phyloP scores from a whole-genome alignment of 148 eudicot species.

The Camellia granthamiana region DNA sequence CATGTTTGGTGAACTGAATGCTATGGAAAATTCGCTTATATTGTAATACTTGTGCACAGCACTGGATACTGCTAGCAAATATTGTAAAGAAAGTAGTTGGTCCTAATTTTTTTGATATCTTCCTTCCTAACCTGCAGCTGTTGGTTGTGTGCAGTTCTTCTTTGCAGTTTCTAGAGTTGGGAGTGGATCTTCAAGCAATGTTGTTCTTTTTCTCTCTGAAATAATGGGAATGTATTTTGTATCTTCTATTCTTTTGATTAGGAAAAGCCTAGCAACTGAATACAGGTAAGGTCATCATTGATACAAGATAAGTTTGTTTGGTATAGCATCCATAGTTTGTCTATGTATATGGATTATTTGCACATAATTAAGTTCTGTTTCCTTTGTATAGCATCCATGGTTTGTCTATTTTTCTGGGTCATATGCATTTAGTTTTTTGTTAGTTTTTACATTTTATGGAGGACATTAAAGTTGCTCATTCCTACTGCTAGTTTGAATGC shows the following conservation, averaged over 20 bases:
- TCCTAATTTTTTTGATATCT: not conserved
- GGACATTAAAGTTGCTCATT: not conserved
- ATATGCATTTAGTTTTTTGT: not conserved
- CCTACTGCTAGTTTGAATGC: not conserved
- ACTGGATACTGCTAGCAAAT: not conserved
- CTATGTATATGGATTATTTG: not conserved
- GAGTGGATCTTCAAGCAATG: conserved; percentile 99
- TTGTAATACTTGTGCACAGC: not conserved
- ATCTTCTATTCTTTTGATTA: conserved; percentile 89
- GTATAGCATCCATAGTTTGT: not conserved
- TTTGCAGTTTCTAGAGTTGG: conserved; percentile 99
- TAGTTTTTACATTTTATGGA: conserved; percentile 1
- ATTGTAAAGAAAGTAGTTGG: not conserved
- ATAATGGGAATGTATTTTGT: conserved; percentile 99
- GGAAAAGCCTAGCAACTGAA: conserved; percentile 95
- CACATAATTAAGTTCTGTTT: not conserved
- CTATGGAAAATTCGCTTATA: not conserved
- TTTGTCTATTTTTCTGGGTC: not conserved
- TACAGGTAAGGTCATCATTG: conserved; percentile 57
- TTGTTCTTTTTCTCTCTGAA: conserved; percentile 93
- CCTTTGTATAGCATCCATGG: not conserved
- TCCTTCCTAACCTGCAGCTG: conserved; percentile 13
- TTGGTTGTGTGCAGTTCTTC: conserved; percentile 72
- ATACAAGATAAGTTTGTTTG: not conserved
- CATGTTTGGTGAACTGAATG: not conserved